Base-by-base conservation (phyloP, 208 protist species). In the Herpetomonas samuelpessoai region DNA sequence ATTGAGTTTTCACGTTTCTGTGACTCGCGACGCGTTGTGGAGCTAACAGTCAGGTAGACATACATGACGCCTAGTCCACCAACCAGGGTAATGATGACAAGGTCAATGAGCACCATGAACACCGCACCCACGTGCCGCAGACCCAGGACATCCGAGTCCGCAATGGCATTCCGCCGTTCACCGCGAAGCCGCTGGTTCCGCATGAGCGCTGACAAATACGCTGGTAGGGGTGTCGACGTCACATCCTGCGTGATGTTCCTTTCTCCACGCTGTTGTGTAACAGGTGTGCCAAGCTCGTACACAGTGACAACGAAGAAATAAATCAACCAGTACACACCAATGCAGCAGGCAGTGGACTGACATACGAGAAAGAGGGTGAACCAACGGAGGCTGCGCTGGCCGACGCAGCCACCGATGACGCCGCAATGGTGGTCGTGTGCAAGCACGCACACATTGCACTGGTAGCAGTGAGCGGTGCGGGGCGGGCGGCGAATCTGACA, bases 341-440 rank as follows among this genome's bases (percentile, higher is more conserved):
- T 76, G 16, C 18, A 41, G 27, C 62, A 48, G 22, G 73, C 68
- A 21, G 39, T 61, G 29, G 61, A 65, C 31, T 68, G 47, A 6
- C 51, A 66, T 25, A 87, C 16, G 26, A 91, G 68, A 49, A 87
- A 95, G 26, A 84, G 25, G 19, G 67, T 49, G 63, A 97, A 94
- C 76, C 74, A 97, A 14, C 89, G 88, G 35, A 86, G 56, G 41
- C 63, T 91, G 21, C 83, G 76, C 62, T 74, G 57, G 9, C 88
- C 92, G 9, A 95, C 70, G 61, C 87, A 92, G n/a, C 72, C 76
- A 31, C 86, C 88, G 24, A 94, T 31, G 16, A 94, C 56, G 14
- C 65, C 65, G 58, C 87, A 94, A 63, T 95, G 91, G 51, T 93
- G 88, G 62, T 97, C 84, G 58, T 88, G 82, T 41, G 88, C 76